Evolutionary conservation across 805 yeast species (phyloP).

Genomic region (Candida easanensis): DNA sequence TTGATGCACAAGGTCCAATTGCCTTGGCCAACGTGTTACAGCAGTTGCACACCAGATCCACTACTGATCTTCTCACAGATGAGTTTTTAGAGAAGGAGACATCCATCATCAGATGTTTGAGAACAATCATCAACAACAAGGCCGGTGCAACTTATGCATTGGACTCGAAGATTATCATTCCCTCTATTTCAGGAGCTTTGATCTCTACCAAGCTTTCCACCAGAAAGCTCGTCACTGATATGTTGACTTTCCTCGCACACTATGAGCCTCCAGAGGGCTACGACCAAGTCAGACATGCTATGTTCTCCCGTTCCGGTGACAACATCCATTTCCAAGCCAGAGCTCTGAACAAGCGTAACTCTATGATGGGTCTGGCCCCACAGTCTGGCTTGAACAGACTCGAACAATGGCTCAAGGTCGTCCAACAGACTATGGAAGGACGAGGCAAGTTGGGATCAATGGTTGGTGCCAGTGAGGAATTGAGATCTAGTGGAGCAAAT

Average conservation of each 20-base stretch:
- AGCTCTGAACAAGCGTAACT: conserved; percentile 35
- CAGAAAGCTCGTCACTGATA: conserved; percentile 75
- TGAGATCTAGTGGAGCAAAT: conserved; percentile 51
- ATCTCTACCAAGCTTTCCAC: conserved; percentile 74
- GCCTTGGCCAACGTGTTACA: conserved; percentile 68
- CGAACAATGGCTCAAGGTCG: conserved; percentile 68
- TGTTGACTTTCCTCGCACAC: conserved; percentile 55
- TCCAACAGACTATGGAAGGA: conserved; percentile 72
- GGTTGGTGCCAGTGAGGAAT: conserved; percentile 90
- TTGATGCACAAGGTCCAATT: conserved; percentile 78
- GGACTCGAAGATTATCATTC: conserved; percentile 44
- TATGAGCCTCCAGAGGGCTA: conserved; percentile 47
- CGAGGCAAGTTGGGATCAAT: conserved; percentile 86
- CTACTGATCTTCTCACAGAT: conserved; percentile 32
- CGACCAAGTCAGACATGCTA: conserved; percentile 47
- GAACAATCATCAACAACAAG: conserved; percentile 64
- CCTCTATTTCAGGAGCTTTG: conserved; percentile 68
- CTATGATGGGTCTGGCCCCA: conserved; percentile 21
- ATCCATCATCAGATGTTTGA: conserved; percentile 72
- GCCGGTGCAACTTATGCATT: conserved; percentile 58
- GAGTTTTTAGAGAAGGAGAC: conserved; percentile 66
- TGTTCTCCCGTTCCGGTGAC: conserved; percentile 28
- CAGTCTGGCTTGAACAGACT: conserved; percentile 43
- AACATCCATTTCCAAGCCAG: conserved; percentile 30
- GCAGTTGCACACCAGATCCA: conserved; percentile 38